A percentile compares a stretch with the other conserved stretches of the same genome.
These are phyloP conservation scores for Plasmodium falciparum DNA, from an alignment of 169 alveolate species.

Conservation along the genomic window DNA sequence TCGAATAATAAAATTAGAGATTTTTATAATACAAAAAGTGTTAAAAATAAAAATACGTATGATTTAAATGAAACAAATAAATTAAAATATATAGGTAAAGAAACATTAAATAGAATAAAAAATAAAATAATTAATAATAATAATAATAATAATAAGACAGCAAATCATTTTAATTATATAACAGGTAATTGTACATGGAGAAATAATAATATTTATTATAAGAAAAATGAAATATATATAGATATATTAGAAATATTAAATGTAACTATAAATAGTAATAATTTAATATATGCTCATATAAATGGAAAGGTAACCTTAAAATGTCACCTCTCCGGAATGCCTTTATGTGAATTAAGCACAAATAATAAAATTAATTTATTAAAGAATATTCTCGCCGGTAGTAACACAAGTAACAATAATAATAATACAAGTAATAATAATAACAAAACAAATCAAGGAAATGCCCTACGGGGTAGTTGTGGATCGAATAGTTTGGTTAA, in stretches of 20 bases:
- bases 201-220: conserved; percentile 48
- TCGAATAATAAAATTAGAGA: conserved; percentile 21
- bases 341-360: conserved; percentile 51
- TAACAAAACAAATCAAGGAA: neutral
- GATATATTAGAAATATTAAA: conserved; percentile 48
- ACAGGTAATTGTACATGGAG: conserved; percentile 72
- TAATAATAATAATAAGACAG: conserved; percentile 1
- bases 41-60: conserved; percentile 21
- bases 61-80: conserved; percentile 58
- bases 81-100: conserved; percentile 70
- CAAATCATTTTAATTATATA: conserved; percentile 46
- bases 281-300: conserved; percentile 58
- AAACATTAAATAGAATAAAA: conserved; percentile 65
- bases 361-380: conserved; percentile 38
- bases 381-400: neutral
- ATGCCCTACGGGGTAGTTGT: neutral
- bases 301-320: conserved; percentile 57
- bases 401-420: neutral
- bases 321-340: conserved; percentile 64
- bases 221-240: conserved; percentile 59
- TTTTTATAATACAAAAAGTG: conserved; percentile 1
- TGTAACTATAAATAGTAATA: conserved; percentile 71
- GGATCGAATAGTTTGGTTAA: neutral
- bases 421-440: neutral
- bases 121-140: conserved; percentile 49